Evolutionary conservation across 306 rosid species (phyloP).

Genomic region (Hippophae tibetana): DNA sequence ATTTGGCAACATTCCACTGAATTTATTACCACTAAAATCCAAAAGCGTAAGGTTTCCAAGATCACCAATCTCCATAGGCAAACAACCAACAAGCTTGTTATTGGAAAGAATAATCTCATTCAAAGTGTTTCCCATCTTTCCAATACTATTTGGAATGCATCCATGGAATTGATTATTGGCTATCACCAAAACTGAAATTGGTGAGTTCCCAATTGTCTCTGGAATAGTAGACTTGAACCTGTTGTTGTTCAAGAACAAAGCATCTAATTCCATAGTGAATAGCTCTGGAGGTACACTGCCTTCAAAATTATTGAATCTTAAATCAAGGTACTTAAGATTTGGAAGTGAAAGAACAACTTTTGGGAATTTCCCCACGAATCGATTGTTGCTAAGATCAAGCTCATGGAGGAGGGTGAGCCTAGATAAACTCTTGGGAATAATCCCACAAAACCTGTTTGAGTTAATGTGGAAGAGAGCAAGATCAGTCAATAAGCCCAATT

Average conservation of each 20-base stretch:
- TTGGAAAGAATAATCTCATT: slow-evolving; percentile 39
- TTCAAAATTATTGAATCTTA: slow-evolving; percentile 21
- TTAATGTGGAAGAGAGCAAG: slow-evolving; percentile 24
- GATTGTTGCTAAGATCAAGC: slow-evolving; percentile 23
- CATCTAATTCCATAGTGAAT: slow-evolving; percentile 33
- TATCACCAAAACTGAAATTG: slow-evolving; percentile 40
- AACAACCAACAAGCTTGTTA: slow-evolving; percentile 50
- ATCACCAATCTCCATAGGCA: slow-evolving; percentile 41
- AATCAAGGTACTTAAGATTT: slow-evolving; percentile 14
- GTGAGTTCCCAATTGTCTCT: slow-evolving; percentile 36
- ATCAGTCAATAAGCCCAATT: slow-evolving; percentile 19
- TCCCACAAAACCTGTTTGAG: slow-evolving; percentile 26
- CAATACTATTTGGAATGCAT: slow-evolving; percentile 52
- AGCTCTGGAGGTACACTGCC: slow-evolving; percentile 19
- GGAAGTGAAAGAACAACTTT: slow-evolving; percentile 15
- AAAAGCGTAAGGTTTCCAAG: slow-evolving; percentile 24
- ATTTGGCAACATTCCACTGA: slow-evolving; percentile 50
- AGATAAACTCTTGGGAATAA: slow-evolving; percentile 19
- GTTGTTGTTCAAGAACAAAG: slow-evolving; percentile 51
- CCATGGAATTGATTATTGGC: slow-evolving; percentile 50
- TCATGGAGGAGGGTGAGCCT: slow-evolving; percentile 19
- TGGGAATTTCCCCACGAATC: slow-evolving; percentile 23
- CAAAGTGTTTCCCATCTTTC: slow-evolving; percentile 40
- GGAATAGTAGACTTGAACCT: slow-evolving; percentile 51
- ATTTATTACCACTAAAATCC: slow-evolving; percentile 36